phyloP scores from a whole-genome alignment of 257 asterid species.

The Cinchona pubescens region DNA sequence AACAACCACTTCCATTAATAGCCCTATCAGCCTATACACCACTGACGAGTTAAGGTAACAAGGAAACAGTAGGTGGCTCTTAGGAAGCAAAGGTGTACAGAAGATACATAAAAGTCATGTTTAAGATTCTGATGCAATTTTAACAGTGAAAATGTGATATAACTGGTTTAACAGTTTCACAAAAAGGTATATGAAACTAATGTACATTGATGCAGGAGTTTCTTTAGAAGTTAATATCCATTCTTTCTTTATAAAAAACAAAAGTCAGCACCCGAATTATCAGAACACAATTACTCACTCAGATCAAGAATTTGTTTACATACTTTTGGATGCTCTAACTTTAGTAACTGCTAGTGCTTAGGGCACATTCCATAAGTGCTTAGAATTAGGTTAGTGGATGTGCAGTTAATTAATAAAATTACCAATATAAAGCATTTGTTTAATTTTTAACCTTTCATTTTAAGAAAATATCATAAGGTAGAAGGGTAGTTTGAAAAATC shows the following conservation, averaged over 20 bases:
- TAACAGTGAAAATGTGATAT: neutral
- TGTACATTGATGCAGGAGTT: neutral
- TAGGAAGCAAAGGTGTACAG: neutral
- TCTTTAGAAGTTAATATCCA: neutral
- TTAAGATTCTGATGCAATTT: neutral
- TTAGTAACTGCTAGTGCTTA: neutral
- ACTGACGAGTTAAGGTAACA: neutral
- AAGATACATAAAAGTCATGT: neutral
- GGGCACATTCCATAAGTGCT: neutral
- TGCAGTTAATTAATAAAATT: neutral
- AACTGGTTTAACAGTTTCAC: neutral
- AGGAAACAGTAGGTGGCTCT: neutral
- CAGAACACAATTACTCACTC: neutral
- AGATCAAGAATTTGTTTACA: neutral
- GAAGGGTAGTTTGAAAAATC: neutral
- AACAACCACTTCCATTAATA: slow-evolving; percentile 23
- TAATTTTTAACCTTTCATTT: neutral
- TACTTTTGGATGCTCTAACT: neutral
- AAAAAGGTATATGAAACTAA: neutral
- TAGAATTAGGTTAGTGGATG: neutral
- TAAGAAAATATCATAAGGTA: neutral
- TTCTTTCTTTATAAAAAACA: neutral
- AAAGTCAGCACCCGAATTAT: neutral
- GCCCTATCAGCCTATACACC: neutral
- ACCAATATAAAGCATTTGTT: neutral